Percentiles rank a stretch among this genome's conserved stretches.
Evolutionary conservation across 176 grass and related monocot species (phyloP).

Genomic region (Themeda triandra): DNA sequence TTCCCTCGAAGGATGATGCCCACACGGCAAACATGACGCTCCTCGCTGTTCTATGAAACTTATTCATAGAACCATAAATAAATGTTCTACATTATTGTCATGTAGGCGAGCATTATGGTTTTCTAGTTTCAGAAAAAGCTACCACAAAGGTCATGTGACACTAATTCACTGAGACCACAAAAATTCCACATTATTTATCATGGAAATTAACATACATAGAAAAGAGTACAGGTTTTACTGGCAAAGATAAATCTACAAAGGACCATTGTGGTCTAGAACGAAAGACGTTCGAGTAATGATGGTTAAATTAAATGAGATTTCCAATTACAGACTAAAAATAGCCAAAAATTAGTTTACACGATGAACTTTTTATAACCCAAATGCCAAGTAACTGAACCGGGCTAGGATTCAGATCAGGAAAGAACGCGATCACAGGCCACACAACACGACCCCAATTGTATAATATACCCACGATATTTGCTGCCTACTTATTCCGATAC

Average conservation of each 20-base stretch:
- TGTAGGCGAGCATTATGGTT: too few species aligned
- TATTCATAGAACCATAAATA: too few species aligned
- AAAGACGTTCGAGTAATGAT: background rate
- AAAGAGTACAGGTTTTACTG: background rate
- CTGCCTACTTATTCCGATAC: conserved; percentile 52
- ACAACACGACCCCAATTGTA: conserved; percentile 17
- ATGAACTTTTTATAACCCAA: conserved; percentile 16
- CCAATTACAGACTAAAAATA: background rate
- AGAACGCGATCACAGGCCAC: conserved; percentile 4
- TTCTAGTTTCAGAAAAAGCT: too few species aligned
- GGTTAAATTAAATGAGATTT: background rate
- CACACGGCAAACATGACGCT: too few species aligned
- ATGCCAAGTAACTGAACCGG: background rate
- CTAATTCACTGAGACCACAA: too few species aligned
- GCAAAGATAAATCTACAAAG: background rate
- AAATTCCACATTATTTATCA: background rate
- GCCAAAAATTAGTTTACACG: conserved; percentile 35
- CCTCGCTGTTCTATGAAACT: too few species aligned
- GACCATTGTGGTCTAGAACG: background rate
- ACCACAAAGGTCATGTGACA: too few species aligned
- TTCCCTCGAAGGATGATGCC: too few species aligned
- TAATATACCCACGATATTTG: conserved; percentile 19
- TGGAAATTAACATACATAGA: background rate
- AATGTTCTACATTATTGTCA: too few species aligned
- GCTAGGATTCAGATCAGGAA: conserved; percentile 5